A percentile compares a stretch with the other conserved stretches of the same genome.
phyloP scores from a whole-genome alignment of 768 basidiomycete genomes.

The Leccinum boreale region DNA sequence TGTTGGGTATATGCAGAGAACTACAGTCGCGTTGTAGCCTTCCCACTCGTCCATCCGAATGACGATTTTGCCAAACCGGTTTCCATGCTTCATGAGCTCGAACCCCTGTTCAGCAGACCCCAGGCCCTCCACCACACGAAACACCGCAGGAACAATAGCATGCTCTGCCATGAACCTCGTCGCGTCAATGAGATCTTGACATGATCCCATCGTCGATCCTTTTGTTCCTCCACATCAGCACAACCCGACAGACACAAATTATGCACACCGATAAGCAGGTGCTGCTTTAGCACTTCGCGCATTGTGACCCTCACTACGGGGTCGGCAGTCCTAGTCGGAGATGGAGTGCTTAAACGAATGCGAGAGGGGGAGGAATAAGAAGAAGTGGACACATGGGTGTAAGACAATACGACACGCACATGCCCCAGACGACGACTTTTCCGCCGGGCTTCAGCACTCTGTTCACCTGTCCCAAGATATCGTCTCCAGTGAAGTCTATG shows the following conservation, averaged over 20 bases:
- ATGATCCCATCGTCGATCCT: conserved; percentile 89
- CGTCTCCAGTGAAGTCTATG: conserved; percentile 68
- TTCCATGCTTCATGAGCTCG: conserved; percentile 56
- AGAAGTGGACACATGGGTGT: neutral
- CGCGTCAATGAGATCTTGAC: conserved; percentile 64
- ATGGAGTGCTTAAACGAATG: conserved; percentile 6
- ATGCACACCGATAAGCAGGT: conserved; percentile 63
- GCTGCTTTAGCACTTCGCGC: conserved; percentile 73
- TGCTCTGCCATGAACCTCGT: conserved; percentile 67
- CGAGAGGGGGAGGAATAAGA: neutral
- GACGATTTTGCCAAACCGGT: conserved; percentile 75
- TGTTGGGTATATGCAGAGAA: neutral
- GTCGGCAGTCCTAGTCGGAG: neutral
- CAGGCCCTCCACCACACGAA: conserved; percentile 64
- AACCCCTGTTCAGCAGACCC: conserved; percentile 68
- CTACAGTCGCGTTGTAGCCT: conserved; percentile 26
- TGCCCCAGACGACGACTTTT: conserved; percentile 61
- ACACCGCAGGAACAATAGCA: conserved; percentile 66
- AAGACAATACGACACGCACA: conserved; percentile 35
- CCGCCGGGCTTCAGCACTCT: conserved; percentile 52
- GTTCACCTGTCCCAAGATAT: conserved; percentile 50
- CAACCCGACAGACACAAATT: neutral
- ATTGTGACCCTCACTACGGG: conserved; percentile 67
- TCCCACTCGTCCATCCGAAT: conserved; percentile 39
- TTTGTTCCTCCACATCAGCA: conserved; percentile 15